Evolutionary conservation across 306 rosid genomes (phyloP).

Genomic region (Inga oerstediana): DNA sequence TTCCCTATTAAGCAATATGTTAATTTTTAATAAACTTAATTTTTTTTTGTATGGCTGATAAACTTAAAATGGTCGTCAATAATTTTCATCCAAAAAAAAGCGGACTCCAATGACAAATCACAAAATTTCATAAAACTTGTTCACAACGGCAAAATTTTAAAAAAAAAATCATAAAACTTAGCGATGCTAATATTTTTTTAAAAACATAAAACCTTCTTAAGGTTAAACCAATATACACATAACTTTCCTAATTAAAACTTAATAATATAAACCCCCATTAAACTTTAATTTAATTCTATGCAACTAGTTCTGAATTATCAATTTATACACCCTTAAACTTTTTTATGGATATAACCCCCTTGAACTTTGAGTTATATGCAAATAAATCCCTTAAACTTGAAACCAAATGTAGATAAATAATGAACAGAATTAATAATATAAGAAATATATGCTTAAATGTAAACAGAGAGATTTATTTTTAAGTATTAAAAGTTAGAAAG

Average conservation of each 20-base stretch:
- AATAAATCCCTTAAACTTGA: not conserved
- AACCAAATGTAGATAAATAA: not conserved
- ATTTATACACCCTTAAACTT: not conserved
- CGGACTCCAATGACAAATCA: not conserved
- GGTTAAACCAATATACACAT: not conserved
- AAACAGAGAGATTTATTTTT: too few relatives aligned
- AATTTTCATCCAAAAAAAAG: too few relatives aligned
- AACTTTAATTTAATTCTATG: too few relatives aligned
- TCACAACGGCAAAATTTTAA: not conserved
- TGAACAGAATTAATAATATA: too few relatives aligned
- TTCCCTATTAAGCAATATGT: too few relatives aligned
- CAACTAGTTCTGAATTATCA: too few relatives aligned
- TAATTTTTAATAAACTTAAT: too few relatives aligned
- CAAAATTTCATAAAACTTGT: not conserved
- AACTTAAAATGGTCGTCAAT: not conserved
- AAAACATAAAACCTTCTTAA: not conserved
- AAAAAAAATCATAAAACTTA: not conserved
- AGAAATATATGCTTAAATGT: too few relatives aligned
- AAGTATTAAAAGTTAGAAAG: not conserved
- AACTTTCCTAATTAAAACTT: too few relatives aligned
- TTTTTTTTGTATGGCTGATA: not conserved
- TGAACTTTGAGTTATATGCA: too few relatives aligned
- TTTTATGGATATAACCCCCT: too few relatives aligned
- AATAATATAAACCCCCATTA: too few relatives aligned
- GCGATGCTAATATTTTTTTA: not conserved